Evolutionary conservation across 2,329 filamentous ascomycete genomes (phyloP).

Genomic region (Didymella segeticola): DNA sequence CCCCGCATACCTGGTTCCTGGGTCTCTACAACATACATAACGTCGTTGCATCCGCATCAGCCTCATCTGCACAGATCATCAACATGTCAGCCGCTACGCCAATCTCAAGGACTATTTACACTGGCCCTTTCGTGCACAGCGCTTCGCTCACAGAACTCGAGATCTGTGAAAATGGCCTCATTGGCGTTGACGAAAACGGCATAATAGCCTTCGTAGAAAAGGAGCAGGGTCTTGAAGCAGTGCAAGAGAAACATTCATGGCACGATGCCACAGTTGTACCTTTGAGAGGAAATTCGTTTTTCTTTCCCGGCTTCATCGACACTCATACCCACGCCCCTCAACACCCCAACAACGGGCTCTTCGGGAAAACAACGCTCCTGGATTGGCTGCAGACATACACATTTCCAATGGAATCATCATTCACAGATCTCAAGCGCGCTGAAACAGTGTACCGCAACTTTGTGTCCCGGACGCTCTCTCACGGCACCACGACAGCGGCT

Average conservation of each 20-base stretch:
- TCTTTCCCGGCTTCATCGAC: constrained; percentile 87
- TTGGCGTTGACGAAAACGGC: constrained; percentile 61
- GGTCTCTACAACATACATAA: constrained; percentile 1
- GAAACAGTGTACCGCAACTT: constrained; percentile 77
- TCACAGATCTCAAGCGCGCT: constrained; percentile 69
- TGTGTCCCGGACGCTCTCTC: constrained; percentile 78
- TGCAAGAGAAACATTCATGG: constrained; percentile 44
- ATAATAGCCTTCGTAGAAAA: constrained; percentile 58
- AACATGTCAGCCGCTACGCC: constrained; percentile 41
- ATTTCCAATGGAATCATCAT: constrained; percentile 86
- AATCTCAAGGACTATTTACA: constrained; percentile 56
- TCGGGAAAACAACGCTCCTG: constrained; percentile 89
- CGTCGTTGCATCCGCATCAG: background rate
- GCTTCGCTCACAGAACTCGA: constrained; percentile 57
- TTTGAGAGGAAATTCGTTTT: constrained; percentile 66
- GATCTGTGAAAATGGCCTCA: constrained; percentile 54
- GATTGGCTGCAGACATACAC: constrained; percentile 96
- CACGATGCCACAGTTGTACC: constrained; percentile 49
- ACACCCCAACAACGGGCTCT: constrained; percentile 92
- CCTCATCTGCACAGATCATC: background rate
- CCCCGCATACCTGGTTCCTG: constrained; percentile 4
- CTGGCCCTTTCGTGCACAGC: constrained; percentile 68
- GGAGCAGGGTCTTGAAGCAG: constrained; percentile 35
- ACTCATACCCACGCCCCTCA: constrained; percentile 96
- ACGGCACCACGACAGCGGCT: constrained; percentile 92